These are phyloP conservation scores for Exophiala aquamarina DNA, from an alignment of 2,329 filamentous ascomycete genomes.

Conservation along the genomic window DNA sequence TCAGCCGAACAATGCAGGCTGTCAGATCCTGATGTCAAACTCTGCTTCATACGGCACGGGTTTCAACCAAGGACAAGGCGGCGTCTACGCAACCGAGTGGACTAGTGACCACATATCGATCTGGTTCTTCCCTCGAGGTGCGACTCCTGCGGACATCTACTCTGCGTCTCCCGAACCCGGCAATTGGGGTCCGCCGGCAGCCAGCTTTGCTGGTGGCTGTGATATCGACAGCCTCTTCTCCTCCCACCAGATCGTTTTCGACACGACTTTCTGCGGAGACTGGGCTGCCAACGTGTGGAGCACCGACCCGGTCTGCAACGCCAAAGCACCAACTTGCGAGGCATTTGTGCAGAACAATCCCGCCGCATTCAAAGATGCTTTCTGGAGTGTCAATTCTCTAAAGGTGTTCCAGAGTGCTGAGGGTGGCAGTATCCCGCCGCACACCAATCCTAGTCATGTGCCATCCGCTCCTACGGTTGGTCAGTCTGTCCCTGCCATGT, in stretches of 20 bases:
- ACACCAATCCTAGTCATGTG: background rate
- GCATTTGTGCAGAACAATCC: slow-evolving; percentile 73
- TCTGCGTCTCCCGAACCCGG: slow-evolving; percentile 62
- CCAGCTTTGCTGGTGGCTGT: slow-evolving; percentile 69
- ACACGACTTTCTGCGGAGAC: slow-evolving; percentile 82
- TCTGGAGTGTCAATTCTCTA: slow-evolving; percentile 35
- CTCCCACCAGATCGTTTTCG: slow-evolving; percentile 73
- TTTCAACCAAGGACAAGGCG: slow-evolving; percentile 70
- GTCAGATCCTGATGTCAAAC: slow-evolving; percentile 54
- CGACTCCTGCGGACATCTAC: slow-evolving; percentile 64
- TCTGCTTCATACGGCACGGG: slow-evolving; percentile 62
- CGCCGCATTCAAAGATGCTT: slow-evolving; percentile 67
- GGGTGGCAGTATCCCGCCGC: background rate
- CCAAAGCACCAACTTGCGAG: slow-evolving; percentile 64
- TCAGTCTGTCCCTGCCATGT: background rate
- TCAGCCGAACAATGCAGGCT: slow-evolving; percentile 56
- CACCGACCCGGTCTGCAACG: slow-evolving; percentile 56
- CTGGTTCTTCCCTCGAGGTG: slow-evolving; percentile 76
- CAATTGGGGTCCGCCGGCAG: slow-evolving; percentile 68
- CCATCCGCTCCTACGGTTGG: background rate
- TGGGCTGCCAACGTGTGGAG: slow-evolving; percentile 77
- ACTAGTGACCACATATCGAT: slow-evolving; percentile 68
- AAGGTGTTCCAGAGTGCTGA: slow-evolving; percentile 20
- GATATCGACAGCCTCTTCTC: slow-evolving; percentile 70
- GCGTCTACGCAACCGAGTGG: slow-evolving; percentile 77